Conservation (phyloP, 1,284 basidiomycete species). For the Meripilus lineatus region DNA sequence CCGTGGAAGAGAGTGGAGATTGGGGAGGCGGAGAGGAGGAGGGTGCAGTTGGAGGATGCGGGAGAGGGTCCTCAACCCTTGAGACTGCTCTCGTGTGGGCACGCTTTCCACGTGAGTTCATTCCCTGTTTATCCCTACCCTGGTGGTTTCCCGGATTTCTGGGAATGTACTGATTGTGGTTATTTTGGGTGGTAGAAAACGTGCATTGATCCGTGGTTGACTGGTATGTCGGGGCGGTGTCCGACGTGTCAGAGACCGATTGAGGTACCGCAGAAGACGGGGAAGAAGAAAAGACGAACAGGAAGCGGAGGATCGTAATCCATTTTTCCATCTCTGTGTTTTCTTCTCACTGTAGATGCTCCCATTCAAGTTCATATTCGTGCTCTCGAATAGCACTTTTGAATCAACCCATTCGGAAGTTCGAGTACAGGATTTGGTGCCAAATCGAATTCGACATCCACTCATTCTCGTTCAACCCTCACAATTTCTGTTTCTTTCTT, state of each 20-base stretch:
- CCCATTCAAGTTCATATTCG: too few relatives aligned
- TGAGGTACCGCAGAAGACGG: slow-evolving; percentile 21
- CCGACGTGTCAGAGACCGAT: slow-evolving; percentile 69
- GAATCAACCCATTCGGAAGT: too few relatives aligned
- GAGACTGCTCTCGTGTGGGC: slow-evolving; percentile 66
- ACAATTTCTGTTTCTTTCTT: too few relatives aligned
- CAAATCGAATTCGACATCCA: too few relatives aligned
- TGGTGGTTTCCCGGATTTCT: too few relatives aligned
- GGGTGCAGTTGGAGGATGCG: slow-evolving; percentile 49
- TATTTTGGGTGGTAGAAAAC: slow-evolving; percentile 48
- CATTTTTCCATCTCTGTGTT: too few relatives aligned
- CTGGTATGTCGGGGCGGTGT: slow-evolving; percentile 73
- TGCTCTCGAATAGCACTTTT: too few relatives aligned
- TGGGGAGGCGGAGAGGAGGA: slow-evolving; percentile 33
- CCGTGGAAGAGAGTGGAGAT: slow-evolving; percentile 10
- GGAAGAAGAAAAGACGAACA: slow-evolving; percentile 23
- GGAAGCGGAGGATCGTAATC: too few relatives aligned
- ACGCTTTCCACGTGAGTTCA: slow-evolving; percentile 74
- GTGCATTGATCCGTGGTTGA: slow-evolving; percentile 75
- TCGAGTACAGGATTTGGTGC: too few relatives aligned
- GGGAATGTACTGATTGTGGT: too few relatives aligned
- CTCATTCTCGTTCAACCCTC: too few relatives aligned
- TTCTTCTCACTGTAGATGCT: too few relatives aligned
- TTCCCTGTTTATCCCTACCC: slow-evolving; percentile 1
- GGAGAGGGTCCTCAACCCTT: slow-evolving; percentile 72